Evolutionary conservation across 768 basidiomycete genomes (phyloP).

Genomic region (Lanmaoa rubissima): DNA sequence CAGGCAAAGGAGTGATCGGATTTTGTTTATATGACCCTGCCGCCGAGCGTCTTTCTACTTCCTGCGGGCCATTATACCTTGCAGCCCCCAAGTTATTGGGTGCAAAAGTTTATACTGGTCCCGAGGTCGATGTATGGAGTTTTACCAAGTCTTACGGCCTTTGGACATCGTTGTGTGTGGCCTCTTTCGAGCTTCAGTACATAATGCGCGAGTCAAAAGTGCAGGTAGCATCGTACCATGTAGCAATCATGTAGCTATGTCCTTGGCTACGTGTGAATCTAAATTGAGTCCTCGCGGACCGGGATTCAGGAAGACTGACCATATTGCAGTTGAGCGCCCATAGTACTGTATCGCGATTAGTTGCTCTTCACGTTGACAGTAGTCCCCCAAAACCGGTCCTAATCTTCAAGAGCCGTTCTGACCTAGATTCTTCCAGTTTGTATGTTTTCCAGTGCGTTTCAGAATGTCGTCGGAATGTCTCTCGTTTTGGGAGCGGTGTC

Average conservation of each 20-base stretch:
- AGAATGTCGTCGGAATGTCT: constrained; percentile 45
- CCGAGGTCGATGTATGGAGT: constrained; percentile 98
- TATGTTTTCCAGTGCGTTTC: constrained; percentile 27
- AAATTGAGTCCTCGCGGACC: no score
- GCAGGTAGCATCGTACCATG: background rate
- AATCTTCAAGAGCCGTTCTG: no score
- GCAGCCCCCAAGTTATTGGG: constrained; percentile 97
- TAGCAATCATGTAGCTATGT: background rate
- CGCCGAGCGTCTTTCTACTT: constrained; percentile 77
- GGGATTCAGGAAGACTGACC: background rate
- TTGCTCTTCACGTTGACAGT: background rate
- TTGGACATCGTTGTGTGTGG: no score
- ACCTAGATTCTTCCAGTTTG: background rate
- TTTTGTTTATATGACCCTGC: constrained; percentile 71
- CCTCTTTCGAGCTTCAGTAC: background rate
- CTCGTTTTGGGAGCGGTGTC: constrained; percentile 57
- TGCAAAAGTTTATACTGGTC: constrained; percentile 94
- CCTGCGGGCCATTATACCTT: constrained; percentile 97
- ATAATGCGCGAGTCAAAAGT: background rate
- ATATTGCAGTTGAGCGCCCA: background rate
- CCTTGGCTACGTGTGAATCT: background rate
- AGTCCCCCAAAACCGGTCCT: no score
- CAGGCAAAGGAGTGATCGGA: no score
- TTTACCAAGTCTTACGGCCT: constrained; percentile 39
- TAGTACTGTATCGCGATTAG: background rate